phyloP scores from a whole-genome alignment of 805 yeast genomes.

The Lipomyces kockii region DNA sequence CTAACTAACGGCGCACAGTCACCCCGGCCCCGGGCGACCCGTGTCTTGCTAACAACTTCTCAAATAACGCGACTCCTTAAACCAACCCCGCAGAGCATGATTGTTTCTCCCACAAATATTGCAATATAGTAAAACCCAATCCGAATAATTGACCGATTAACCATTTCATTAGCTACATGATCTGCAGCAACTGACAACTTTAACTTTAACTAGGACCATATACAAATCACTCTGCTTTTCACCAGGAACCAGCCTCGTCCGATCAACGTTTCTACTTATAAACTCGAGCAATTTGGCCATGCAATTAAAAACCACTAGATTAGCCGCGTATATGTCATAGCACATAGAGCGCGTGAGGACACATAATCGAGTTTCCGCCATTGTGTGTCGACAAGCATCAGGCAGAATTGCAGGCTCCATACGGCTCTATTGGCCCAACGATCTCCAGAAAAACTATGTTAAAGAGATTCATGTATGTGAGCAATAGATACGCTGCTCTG shows the following conservation, averaged over 20 bases:
- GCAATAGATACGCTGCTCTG: too few species aligned
- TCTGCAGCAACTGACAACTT: not conserved
- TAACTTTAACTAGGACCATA: not conserved
- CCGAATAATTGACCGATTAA: not conserved
- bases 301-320: too few species aligned
- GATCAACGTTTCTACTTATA: too few species aligned
- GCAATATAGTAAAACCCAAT: not conserved
- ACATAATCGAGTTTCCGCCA: too few species aligned
- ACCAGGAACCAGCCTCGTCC: not conserved
- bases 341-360: too few species aligned
- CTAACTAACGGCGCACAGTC: not conserved
- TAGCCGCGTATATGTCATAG: too few species aligned
- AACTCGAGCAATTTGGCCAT: too few species aligned
- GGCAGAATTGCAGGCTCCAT: too few species aligned
- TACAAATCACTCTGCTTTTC: not conserved
- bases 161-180: not conserved
- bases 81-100: not conserved
- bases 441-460: too few species aligned
- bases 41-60: not conserved
- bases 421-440: too few species aligned
- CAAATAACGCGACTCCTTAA: not conserved
- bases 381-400: too few species aligned
- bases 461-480: too few species aligned
- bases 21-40: not conserved
- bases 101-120: not conserved